Base-by-base conservation (phyloP, 257 asterid species). In the Jacaranda mimosifolia region DNA sequence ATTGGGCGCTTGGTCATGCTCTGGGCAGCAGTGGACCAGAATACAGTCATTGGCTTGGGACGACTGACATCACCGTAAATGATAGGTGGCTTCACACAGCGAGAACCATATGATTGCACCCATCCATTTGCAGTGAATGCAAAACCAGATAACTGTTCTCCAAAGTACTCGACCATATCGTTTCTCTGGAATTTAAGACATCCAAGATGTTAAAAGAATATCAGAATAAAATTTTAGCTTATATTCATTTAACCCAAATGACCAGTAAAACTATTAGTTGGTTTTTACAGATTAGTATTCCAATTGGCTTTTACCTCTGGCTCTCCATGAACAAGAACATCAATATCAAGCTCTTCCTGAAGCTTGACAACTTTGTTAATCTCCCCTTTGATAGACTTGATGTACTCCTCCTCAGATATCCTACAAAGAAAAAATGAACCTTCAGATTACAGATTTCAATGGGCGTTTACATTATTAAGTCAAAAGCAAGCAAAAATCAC, bases 1-100 rank as follows among this genome's bases (percentile, higher is more conserved):
- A 96, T 96, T 57, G 98, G 98, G 87, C 99, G 98, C 89, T 93
- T 90, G 79, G 99, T 96, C 96, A 93, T 89, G 92, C 95, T 89
- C 84, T 96, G 99, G 73, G 98, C 98, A 39, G 87, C 83, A n/a
- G 96, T 76, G 75, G 99, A 96, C 99, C 99, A 96, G 95, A 88
- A 93, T 73, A 96, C 98, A 0, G 98, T 96, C 99, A 96, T 96
- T 75, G 97, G 88, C 35, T 91, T 93, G 63, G 98, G 99, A 75
- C 99, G 97, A 66, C 98, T 96, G 80, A 96, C 99, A 85, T 96
- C 99, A 83, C 99, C 98, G 5, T 91, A 96, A 68, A 96, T 93
- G 91, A 96, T 91, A 12, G 99, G 99, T 55, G 98, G 99, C 94
- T 96, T 96, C 87, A 96, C 99, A 69, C 98, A 93, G 14, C 99